phyloP scores from a whole-genome alignment of 805 yeast species.

The Kodamaea kaohsiungensis region DNA sequence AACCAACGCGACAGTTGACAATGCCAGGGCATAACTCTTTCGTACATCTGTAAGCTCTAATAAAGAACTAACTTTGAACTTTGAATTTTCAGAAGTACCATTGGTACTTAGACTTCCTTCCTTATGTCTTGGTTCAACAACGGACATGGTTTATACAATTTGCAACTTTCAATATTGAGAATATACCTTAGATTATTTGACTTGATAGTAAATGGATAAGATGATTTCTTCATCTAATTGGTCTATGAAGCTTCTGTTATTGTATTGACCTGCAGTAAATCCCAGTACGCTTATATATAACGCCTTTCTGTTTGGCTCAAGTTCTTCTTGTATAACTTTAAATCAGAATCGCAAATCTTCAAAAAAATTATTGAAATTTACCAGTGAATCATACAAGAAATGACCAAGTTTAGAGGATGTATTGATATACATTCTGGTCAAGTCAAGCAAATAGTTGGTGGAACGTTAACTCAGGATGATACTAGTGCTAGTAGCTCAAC shows the following conservation, averaged over 20 bases:
- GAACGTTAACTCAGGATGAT: conserved; percentile 67
- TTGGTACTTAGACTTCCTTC: not conserved
- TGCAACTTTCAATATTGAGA: not conserved
- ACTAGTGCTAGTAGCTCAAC: conserved; percentile 28
- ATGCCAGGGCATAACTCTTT: conserved; percentile 60
- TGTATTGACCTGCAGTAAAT: too few relatives aligned
- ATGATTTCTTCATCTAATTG: not conserved
- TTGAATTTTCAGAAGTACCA: conserved; percentile 1
- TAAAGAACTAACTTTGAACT: conserved; percentile 51
- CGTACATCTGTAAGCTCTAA: conserved; percentile 45
- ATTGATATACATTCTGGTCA: conserved; percentile 94
- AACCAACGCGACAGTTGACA: conserved; percentile 79
- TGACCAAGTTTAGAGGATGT: conserved; percentile 92
- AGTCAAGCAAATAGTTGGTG: conserved; percentile 97
- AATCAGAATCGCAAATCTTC: not conserved
- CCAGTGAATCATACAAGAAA: conserved; percentile 31
- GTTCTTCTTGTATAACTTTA: too few relatives aligned
- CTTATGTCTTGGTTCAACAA: not conserved
- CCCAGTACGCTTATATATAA: too few relatives aligned
- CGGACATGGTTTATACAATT: not conserved
- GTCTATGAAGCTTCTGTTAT: not conserved
- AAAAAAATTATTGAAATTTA: not conserved
- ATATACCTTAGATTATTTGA: not conserved
- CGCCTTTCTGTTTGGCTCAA: not conserved
- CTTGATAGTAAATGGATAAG: not conserved